Evolutionary conservation across 164 flowering plant species (phyloP).

Genomic region (Tetrastigma voinierianum): DNA sequence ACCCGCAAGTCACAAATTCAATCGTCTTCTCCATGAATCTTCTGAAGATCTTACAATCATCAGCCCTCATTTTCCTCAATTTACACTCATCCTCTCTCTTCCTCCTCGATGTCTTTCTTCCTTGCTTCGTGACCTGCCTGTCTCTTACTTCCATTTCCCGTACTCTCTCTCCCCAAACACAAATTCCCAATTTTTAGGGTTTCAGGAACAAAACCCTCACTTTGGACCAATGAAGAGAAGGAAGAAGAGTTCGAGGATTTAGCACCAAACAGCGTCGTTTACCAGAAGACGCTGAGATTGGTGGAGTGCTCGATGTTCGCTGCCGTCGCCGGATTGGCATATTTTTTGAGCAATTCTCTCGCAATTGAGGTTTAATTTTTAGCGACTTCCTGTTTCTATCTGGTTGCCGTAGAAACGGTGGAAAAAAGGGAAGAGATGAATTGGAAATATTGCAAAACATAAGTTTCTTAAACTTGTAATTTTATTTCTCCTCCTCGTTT

Average conservation of each 20-base stretch:
- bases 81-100: constrained; percentile 14
- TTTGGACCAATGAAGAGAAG: constrained; percentile 19
- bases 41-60: constrained; percentile 17
- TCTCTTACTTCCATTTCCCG: constrained; percentile 1
- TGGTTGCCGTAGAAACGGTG: neutral
- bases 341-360: constrained; percentile 79
- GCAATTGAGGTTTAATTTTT: constrained; percentile 57
- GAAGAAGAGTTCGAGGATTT: constrained; percentile 38
- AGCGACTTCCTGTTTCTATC: too few relatives aligned
- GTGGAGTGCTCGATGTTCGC: constrained; percentile 98
- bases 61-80: constrained; percentile 7
- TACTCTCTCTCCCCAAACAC: constrained; percentile 10
- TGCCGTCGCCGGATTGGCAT: constrained; percentile 71
- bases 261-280: constrained; percentile 50
- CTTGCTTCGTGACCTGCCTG: constrained; percentile 9
- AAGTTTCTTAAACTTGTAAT: too few relatives aligned
- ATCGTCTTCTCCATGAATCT: constrained; percentile 24
- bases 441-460: neutral
- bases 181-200: constrained; percentile 14
- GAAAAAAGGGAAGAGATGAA: too few relatives aligned
- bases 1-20: neutral
- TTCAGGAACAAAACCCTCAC: constrained; percentile 8
- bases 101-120: constrained; percentile 4
- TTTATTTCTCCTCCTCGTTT: neutral
- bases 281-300: constrained; percentile 65